A percentile compares a stretch with the other conserved stretches of the same genome.
These are phyloP conservation scores for Mycosphaerella arachidis DNA, from an alignment of 2,329 filamentous ascomycete species.

Conservation along the genomic window DNA sequence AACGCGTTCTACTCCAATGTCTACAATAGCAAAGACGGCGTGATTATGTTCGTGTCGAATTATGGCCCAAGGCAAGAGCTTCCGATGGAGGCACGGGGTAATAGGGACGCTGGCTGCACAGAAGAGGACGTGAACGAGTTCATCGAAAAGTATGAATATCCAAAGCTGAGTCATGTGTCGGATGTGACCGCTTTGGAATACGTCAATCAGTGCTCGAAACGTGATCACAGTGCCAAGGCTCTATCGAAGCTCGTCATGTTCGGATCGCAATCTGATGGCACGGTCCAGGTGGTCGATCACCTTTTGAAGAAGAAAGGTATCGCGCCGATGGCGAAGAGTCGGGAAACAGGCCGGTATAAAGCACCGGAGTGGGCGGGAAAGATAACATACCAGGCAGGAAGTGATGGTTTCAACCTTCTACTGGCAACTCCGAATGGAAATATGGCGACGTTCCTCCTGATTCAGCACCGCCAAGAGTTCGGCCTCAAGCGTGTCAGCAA, in stretches of 20 bases:
- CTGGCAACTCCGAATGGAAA: not conserved
- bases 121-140: not conserved
- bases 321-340: not conserved
- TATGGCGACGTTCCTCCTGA: not conserved
- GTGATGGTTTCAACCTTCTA: not conserved
- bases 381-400: not conserved
- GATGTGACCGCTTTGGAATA: not conserved
- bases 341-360: not conserved
- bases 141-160: not conserved
- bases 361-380: not conserved
- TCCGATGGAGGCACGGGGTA: too few species aligned
- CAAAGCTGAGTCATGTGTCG: not conserved
- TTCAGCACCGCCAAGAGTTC: not conserved
- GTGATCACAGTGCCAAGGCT: not conserved
- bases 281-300: not conserved
- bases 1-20: not conserved
- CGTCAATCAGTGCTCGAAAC: not conserved
- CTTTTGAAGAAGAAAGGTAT: not conserved
- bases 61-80: not conserved
- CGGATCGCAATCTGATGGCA: not conserved
- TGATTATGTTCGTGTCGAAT: not conserved
- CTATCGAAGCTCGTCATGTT: not conserved
- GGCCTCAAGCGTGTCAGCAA: not conserved
- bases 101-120: not conserved
- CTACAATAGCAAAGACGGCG: not conserved